Evolutionary conservation across 1,284 basidiomycete genomes (phyloP).

Genomic region (Marasmius oreades): DNA sequence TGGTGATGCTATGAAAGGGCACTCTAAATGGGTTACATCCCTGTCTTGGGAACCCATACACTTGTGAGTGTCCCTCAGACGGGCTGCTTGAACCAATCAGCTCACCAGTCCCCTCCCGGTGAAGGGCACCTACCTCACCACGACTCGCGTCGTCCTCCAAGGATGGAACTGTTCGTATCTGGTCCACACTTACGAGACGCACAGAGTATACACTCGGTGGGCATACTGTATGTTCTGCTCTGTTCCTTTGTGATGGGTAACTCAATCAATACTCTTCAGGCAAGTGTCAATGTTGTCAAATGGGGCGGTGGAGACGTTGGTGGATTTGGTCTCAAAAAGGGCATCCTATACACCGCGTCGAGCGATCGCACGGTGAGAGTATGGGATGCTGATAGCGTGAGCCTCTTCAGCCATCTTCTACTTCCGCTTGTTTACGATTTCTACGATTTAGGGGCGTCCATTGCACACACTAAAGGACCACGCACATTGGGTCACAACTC

Average conservation of each 20-base stretch:
- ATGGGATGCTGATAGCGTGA: constrained; percentile 83
- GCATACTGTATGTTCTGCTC: constrained; percentile 72
- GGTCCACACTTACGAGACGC: constrained; percentile 75
- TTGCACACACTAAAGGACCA: constrained; percentile 87
- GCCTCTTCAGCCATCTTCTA: constrained; percentile 18
- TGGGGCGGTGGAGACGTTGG: constrained; percentile 76
- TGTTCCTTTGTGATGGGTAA: neutral
- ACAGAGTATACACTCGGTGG: constrained; percentile 89
- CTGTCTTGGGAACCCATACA: constrained; percentile 97
- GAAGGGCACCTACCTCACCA: constrained; percentile 71
- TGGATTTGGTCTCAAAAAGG: constrained; percentile 51
- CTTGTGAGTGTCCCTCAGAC: constrained; percentile 42
- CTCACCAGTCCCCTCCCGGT: neutral
- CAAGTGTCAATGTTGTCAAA: constrained; percentile 83
- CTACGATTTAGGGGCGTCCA: constrained; percentile 48
- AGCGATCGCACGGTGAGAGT: constrained; percentile 93
- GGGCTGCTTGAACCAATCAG: constrained; percentile 5
- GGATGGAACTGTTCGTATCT: constrained; percentile 93
- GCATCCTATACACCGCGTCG: constrained; percentile 90
- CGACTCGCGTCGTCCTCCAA: constrained; percentile 94
- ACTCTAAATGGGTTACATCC: constrained; percentile 97
- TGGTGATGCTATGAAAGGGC: constrained; percentile 86
- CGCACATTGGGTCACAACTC: constrained; percentile 98
- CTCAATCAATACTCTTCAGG: constrained; percentile 1
- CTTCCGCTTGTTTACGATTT: neutral